These are phyloP conservation scores for Lipomyces spencermartinsiae DNA, from an alignment of 805 yeast species.

Conservation along the genomic window DNA sequence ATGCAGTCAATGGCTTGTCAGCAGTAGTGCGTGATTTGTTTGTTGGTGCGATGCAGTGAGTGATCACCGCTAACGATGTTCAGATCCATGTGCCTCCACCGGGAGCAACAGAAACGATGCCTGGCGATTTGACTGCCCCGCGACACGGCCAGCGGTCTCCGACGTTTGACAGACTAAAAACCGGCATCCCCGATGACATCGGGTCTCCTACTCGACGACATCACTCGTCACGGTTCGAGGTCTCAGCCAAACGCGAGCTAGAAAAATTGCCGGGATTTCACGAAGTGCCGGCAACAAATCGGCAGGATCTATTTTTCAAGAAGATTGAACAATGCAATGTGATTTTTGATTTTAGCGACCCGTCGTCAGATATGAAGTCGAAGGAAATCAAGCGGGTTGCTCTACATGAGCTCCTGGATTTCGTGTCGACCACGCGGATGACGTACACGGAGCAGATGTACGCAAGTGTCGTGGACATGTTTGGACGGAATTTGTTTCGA, in stretches of 20 bases:
- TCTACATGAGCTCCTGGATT: constrained; percentile 86
- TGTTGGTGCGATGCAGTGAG: not conserved
- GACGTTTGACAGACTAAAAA: constrained; percentile 62
- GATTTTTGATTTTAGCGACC: constrained; percentile 92
- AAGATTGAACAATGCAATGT: constrained; percentile 95
- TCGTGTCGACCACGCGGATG: constrained; percentile 80
- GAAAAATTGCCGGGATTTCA: constrained; percentile 83
- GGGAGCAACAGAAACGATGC: constrained; percentile 49
- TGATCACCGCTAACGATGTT: not conserved
- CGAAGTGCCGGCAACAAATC: constrained; percentile 84
- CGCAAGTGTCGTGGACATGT: constrained; percentile 86
- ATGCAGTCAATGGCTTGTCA: constrained; percentile 21
- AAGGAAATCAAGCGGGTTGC: constrained; percentile 90
- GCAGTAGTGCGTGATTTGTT: constrained; percentile 15
- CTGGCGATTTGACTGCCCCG: constrained; percentile 44
- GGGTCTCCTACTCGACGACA: constrained; percentile 83
- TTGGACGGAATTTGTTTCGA: constrained; percentile 83
- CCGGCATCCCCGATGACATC: constrained; percentile 76
- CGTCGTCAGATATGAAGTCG: constrained; percentile 88
- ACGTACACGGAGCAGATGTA: constrained; percentile 91
- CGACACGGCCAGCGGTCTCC: constrained; percentile 45
- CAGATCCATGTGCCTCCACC: constrained; percentile 43
- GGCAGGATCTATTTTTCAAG: constrained; percentile 76
- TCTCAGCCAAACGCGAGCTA: constrained; percentile 67
- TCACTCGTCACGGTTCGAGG: constrained; percentile 89